Conservation (phyloP, 352 stramenopile genomes). For the Globisporangium splendens region DNA sequence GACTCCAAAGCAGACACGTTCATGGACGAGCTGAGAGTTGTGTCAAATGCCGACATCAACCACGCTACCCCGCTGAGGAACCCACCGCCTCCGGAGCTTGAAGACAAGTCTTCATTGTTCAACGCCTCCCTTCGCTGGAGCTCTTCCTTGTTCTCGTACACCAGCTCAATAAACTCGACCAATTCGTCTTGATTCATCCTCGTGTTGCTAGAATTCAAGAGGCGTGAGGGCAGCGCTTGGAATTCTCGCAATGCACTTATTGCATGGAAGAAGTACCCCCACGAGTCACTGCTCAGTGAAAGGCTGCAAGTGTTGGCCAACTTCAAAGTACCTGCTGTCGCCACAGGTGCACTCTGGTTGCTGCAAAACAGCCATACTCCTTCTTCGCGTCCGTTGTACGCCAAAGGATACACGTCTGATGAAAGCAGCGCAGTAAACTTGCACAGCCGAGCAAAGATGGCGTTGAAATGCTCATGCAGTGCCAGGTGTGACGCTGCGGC, state of each 20-base stretch:
- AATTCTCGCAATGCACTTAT: conserved; percentile 63
- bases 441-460: conserved; percentile 53
- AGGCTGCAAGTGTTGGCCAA: conserved; percentile 56
- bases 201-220: conserved; percentile 24
- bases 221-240: conserved; percentile 41
- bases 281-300: conserved; percentile 46
- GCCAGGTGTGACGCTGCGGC: conserved; percentile 49
- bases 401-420: conserved; percentile 52
- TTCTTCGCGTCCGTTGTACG: conserved; percentile 59
- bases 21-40: conserved; percentile 26
- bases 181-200: conserved; percentile 36
- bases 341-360: conserved; percentile 66
- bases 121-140: conserved; percentile 44
- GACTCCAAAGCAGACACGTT: conserved; percentile 7
- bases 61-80: conserved; percentile 79
- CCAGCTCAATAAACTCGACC: conserved; percentile 50
- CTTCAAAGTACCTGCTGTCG: conserved; percentile 67
- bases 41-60: conserved; percentile 66
- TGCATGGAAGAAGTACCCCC: conserved; percentile 64
- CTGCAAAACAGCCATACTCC: conserved; percentile 56
- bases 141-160: conserved; percentile 56
- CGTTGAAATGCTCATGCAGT: conserved; percentile 56
- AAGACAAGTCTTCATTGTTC: conserved; percentile 25
- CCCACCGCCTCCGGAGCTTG: conserved; percentile 18
- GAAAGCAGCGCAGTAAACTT: conserved; percentile 61